These are phyloP conservation scores for Hericium coralloides DNA, from an alignment of 768 basidiomycete genomes.

Conservation along the genomic window DNA sequence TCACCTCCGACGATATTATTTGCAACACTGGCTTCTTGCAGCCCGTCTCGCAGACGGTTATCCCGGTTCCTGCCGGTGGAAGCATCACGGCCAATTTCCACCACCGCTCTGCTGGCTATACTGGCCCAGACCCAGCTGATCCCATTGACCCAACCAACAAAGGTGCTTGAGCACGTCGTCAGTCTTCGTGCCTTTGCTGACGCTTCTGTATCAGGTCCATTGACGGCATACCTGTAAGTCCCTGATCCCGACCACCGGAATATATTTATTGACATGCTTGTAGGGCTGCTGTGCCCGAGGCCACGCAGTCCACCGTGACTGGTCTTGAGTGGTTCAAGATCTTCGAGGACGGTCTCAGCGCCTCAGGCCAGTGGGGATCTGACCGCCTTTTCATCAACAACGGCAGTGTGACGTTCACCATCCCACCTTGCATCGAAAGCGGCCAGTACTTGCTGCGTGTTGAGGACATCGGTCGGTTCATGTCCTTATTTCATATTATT, in stretches of 20 bases:
- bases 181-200: neutral
- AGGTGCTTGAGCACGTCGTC: slow-evolving; percentile 12
- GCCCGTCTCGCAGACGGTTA: slow-evolving; percentile 35
- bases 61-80: slow-evolving; percentile 43
- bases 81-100: slow-evolving; percentile 45
- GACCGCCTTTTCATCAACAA: slow-evolving; percentile 38
- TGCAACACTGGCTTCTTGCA: slow-evolving; percentile 50
- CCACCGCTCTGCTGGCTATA: slow-evolving; percentile 37
- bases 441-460: slow-evolving; percentile 23
- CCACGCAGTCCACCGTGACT: slow-evolving; percentile 36
- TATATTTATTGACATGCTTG: neutral
- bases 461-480: slow-evolving; percentile 39
- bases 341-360: slow-evolving; percentile 32
- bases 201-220: slow-evolving; percentile 22
- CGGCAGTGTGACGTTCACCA: slow-evolving; percentile 33
- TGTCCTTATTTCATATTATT: neutral
- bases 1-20: slow-evolving; percentile 44
- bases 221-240: slow-evolving; percentile 37
- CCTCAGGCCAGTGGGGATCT: slow-evolving; percentile 32
- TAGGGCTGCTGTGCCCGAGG: slow-evolving; percentile 32
- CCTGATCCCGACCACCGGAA: neutral
- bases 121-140: slow-evolving; percentile 36
- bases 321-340: slow-evolving; percentile 49
- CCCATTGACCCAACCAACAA: slow-evolving; percentile 44
- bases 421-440: slow-evolving; percentile 18